Evolutionary conservation across 352 stramenopile species (phyloP).

Genomic region (Globisporangium recalcitrans): DNA sequence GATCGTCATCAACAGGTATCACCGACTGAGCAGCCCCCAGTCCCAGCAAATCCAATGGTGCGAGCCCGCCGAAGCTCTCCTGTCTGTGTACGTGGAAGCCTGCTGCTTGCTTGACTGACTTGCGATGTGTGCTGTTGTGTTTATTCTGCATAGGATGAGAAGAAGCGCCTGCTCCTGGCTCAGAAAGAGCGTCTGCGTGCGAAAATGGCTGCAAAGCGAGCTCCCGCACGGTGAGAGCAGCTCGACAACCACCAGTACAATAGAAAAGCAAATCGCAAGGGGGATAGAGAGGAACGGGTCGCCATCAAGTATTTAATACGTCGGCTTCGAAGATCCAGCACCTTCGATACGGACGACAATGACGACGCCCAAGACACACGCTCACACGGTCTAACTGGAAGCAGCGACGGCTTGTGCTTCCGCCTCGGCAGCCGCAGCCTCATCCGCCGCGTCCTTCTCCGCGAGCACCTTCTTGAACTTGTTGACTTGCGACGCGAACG

Average conservation of each 20-base stretch:
- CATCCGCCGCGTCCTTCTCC: slow-evolving; percentile 51
- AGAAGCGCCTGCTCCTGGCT: slow-evolving; percentile 47
- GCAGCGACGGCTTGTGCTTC: not conserved
- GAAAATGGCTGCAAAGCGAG: slow-evolving; percentile 42
- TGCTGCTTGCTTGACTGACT: not conserved
- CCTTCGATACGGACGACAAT: not conserved
- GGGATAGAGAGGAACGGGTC: not conserved
- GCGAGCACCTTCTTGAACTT: slow-evolving; percentile 76
- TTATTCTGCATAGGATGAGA: slow-evolving; percentile 28
- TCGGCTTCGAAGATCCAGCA: not conserved
- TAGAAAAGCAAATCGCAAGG: not conserved
- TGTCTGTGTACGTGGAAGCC: not conserved
- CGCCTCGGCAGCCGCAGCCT: slow-evolving; percentile 17
- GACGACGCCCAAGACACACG: not conserved
- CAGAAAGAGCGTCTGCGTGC: slow-evolving; percentile 66
- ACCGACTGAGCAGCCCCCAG: not conserved
- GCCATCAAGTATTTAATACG: not conserved
- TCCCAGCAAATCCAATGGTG: not conserved
- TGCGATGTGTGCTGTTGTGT: not conserved
- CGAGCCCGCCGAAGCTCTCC: no score
- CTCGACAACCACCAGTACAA: not conserved
- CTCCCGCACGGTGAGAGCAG: not conserved
- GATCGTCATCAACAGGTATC: not conserved
- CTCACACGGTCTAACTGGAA: slow-evolving; percentile 14
- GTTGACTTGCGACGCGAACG: slow-evolving; percentile 79